Conservation (phyloP, 148 eudicot genomes). For the Selenicereus undatus region DNA sequence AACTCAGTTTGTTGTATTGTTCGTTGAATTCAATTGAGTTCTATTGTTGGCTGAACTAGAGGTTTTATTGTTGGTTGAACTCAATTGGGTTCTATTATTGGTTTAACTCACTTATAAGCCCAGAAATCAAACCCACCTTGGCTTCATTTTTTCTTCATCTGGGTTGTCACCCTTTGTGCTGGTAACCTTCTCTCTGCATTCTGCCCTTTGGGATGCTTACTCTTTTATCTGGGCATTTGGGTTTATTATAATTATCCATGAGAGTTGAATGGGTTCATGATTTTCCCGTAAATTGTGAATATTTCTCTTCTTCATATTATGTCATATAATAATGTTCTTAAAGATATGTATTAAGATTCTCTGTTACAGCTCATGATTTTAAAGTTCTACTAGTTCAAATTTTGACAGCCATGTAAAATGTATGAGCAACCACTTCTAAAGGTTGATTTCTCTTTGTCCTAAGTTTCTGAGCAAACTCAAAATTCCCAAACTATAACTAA, state of each 20-base stretch:
- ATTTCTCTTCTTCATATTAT: not conserved
- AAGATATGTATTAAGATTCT: not conserved
- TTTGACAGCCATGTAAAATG: no score
- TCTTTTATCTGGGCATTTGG: not conserved
- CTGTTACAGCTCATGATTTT: not conserved
- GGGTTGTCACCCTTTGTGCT: conserved; percentile 37
- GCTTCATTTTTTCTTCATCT: no score
- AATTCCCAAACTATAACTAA: no score
- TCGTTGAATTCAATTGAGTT: no score
- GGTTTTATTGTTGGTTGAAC: no score
- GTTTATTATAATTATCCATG: not conserved
- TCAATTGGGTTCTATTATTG: no score
- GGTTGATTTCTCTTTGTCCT: no score
- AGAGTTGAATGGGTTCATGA: not conserved
- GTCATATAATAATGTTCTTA: no score
- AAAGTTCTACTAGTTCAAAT: not conserved
- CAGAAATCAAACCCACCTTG: conserved; percentile 16
- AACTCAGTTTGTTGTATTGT: no score
- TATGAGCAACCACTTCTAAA: no score
- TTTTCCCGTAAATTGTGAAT: not conserved
- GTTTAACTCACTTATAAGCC: not conserved
- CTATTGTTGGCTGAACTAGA: no score
- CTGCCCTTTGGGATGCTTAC: not conserved
- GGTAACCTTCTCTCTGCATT: conserved; percentile 16
- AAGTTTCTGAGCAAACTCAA: no score